Evolutionary conservation across 768 basidiomycete species (phyloP).

Genomic region (Rhizopogon sp.): DNA sequence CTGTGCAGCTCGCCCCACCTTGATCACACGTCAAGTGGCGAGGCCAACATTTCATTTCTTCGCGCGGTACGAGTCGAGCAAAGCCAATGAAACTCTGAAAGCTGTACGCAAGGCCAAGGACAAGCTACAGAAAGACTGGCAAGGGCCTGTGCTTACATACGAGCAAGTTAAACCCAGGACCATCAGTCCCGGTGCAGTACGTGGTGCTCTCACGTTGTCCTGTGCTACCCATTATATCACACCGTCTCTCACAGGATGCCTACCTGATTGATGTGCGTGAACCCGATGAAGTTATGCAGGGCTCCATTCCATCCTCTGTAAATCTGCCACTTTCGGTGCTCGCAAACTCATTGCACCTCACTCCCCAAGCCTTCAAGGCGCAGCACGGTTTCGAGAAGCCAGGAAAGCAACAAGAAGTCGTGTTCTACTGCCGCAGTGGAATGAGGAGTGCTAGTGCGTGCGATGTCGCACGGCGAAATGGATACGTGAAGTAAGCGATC

Average conservation of each 20-base stretch:
- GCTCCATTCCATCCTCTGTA: constrained; percentile 89
- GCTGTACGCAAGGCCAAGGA: constrained; percentile 29
- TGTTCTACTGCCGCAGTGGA: constrained; percentile 91
- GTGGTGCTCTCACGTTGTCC: constrained; percentile 6
- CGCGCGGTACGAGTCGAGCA: constrained; percentile 32
- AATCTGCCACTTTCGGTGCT: constrained; percentile 85
- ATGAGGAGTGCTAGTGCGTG: constrained; percentile 76
- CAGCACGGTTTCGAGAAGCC: constrained; percentile 77
- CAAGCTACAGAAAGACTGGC: constrained; percentile 67
- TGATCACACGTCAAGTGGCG: constrained; percentile 3
- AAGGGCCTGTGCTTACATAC: constrained; percentile 65
- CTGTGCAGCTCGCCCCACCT: constrained; percentile 5
- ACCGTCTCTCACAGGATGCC: constrained; percentile 41
- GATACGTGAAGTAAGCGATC: constrained; percentile 67
- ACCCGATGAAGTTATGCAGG: constrained; percentile 85
- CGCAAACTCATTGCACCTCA: constrained; percentile 56
- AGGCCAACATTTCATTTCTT: constrained; percentile 11
- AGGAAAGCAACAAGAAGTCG: constrained; percentile 61
- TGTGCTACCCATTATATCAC: constrained; percentile 5
- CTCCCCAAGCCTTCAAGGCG: constrained; percentile 49
- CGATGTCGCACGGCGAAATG: constrained; percentile 77
- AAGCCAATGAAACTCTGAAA: constrained; percentile 12
- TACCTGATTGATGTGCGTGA: constrained; percentile 91
- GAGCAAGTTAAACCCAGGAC: constrained; percentile 80
- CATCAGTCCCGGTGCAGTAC: constrained; percentile 64